Percentiles rank a stretch among this genome's conserved stretches.
These are phyloP conservation scores for Aurantiochytrium sp. DNA, from an alignment of 108 stramenopile species.

Conservation along the genomic window DNA sequence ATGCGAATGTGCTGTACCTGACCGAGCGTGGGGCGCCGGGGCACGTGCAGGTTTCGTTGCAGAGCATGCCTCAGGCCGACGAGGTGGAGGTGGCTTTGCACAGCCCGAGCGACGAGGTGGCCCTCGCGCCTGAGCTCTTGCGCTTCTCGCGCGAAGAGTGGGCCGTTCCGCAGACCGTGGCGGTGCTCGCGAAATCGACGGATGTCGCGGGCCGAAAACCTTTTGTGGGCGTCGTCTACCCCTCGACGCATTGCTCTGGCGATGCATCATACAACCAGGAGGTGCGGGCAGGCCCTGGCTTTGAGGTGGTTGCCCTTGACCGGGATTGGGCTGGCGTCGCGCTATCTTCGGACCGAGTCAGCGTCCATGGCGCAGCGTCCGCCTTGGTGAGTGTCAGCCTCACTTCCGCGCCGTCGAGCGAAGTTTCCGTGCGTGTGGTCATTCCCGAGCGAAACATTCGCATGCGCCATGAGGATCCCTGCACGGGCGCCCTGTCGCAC, in stretches of 20 bases:
- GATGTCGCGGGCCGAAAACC: background rate
- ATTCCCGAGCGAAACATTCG: background rate
- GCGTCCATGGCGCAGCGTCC: background rate
- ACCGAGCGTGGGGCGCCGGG: background rate
- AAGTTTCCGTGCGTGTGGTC: background rate
- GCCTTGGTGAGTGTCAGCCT: background rate
- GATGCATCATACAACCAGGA: background rate
- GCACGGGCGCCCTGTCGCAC: background rate
- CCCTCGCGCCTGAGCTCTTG: background rate
- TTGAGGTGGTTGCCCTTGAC: background rate
- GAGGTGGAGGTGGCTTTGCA: background rate
- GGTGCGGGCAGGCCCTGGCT: background rate
- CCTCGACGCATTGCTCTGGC: background rate
- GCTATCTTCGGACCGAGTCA: background rate
- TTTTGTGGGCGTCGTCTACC: background rate
- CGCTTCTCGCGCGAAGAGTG: background rate
- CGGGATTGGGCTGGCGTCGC: background rate
- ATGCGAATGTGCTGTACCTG: background rate
- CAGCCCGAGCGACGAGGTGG: background rate
- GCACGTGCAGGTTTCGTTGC: background rate
- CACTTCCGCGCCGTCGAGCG: background rate
- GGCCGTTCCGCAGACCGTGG: background rate
- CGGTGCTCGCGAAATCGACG: background rate
- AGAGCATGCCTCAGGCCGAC: background rate
- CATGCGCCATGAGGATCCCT: background rate